Percentiles rank a stretch among this genome's conserved stretches.
Conservation (phyloP, 305 asterid species). For the Fraxinus baroniana region DNA sequence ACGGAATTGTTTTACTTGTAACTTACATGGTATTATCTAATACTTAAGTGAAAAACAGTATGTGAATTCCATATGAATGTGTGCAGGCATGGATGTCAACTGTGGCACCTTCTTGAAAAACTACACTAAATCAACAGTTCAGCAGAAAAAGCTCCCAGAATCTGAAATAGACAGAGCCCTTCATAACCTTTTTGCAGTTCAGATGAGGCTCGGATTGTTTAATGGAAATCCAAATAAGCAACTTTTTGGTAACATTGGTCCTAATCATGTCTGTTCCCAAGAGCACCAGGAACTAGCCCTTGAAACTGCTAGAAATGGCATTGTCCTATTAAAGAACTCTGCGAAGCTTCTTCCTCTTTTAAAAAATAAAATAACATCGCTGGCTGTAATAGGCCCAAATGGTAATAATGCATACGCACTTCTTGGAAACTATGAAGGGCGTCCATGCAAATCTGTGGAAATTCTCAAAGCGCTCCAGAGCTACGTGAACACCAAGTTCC, state of each 20-base stretch:
- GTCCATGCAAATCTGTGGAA: constrained; percentile 47
- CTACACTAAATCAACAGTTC: constrained; percentile 60
- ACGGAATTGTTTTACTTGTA: neutral
- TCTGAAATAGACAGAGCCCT: constrained; percentile 53
- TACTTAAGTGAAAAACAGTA: neutral
- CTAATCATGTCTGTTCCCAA: constrained; percentile 42
- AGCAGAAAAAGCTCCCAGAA: constrained; percentile 38
- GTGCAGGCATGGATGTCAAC: constrained; percentile 66
- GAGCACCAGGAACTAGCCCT: constrained; percentile 56
- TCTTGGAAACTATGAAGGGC: constrained; percentile 58
- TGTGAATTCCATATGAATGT: neutral
- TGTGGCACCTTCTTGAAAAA: constrained; percentile 52
- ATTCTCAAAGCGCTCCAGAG: constrained; percentile 36
- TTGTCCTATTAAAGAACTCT: constrained; percentile 55
- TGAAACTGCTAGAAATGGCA: constrained; percentile 64
- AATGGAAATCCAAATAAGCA: constrained; percentile 44
- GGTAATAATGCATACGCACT: constrained; percentile 39
- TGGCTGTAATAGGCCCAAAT: constrained; percentile 61
- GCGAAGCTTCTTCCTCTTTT: constrained; percentile 48
- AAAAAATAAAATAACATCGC: constrained; percentile 29
- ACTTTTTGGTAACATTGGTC: constrained; percentile 43
- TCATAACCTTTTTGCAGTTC: constrained; percentile 53
- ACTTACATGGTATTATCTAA: neutral
- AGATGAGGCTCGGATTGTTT: constrained; percentile 61
- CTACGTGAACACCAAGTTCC: constrained; percentile 31